Base-by-base conservation (phyloP, 164 flowering plant species). In the Vitis rupestris region DNA sequence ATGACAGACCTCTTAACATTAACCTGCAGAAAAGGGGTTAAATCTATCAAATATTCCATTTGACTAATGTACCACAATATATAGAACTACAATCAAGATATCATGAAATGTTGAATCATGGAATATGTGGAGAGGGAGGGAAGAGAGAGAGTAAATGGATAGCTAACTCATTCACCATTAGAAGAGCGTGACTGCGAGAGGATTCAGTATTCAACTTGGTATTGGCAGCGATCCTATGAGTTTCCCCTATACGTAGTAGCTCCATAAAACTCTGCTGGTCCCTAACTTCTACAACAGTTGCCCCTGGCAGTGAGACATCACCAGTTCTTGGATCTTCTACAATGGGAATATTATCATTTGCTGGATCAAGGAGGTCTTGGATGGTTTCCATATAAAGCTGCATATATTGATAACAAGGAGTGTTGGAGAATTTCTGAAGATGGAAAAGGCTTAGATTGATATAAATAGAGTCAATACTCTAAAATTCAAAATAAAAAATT, bases 301-400 rank as follows among this genome's bases (percentile, higher is more conserved):
- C 99, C 68, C 99, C 99, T 50, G 98, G 98, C 14, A 94, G 37
- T 49, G 99, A 89, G 74, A 96, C 97, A 84, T 96, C 98, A 66
- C 99, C 99, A 69, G 87, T 90, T 82, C 83, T 96, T 14, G 97
- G 98, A 72, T 96, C 99, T 82, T 96, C 99, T 69, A 87, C 86
- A 44, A 96, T 93, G 5, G 97, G 65, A 69, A 96, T 93, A 61
- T 90, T 94, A 72, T 93, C 99, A 81, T 96, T 93, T 57, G 83
- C 65, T 53, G 99, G 97, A 85, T 89, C 87, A 76, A 96, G 98
- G 64, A 96, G 92, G 70, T 96, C 99, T 74, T 96, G 99, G 64
- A 96, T 84, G 17, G 96, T 87, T 82, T 96, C 99, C 99, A 96
- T 96, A 76, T 96, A 96, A 72, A 96, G 95, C 99, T 96, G 85